Base-by-base conservation (phyloP, 2,329 filamentous ascomycete species). In the Coniochaeta sp. region DNA sequence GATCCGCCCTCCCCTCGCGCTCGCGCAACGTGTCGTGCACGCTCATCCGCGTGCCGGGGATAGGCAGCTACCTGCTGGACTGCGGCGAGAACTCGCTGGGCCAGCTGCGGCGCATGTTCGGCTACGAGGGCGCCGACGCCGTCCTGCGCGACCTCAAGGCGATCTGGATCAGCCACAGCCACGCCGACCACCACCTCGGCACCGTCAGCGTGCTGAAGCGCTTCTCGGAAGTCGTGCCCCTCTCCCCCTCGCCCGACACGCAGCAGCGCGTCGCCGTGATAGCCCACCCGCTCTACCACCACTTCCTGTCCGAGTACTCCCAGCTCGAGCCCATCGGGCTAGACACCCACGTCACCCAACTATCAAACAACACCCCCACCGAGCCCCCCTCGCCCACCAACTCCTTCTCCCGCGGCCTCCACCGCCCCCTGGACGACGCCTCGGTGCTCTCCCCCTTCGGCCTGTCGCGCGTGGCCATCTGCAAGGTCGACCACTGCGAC, bases 1-100 rank as follows among this genome's bases (percentile, higher is more conserved):
- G 95, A 9, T 98, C 93, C 3, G 90, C 93, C 0, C 72, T 89
- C 17, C 95, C 95, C 1, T 96, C 91, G 36, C 96, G 96, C 71
- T 95, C 97, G 73, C 89, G 95, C 67, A 99, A 98, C 71, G 95
- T 99, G 22, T 96, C 93, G 12, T 87, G 88, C 1, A 97, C 93
- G 0, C 79, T 99, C 5, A 76, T 99, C 52, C 84, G 90, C 16
- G 88, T 96, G 3, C 95, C 95, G 7, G 89, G 87, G 4, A 83
- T 87, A 66, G 95, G 95, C n/a, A 92, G 85, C 71, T 96, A 96
- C 69, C 79, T 99, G 0, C 83, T 99, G 61, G 95, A 99, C 74
- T 91, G 88, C 66, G 95, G 95, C 61, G 95, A 99, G 74, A 92
- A 91, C 68, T 97, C 95, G 0, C 76, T 98, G 9, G 93, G 93